Evolutionary conservation across 1,284 basidiomycete genomes (phyloP), one percentile per base, ranked within the genome.

Genomic region (Microbotryum violaceum): DNA sequence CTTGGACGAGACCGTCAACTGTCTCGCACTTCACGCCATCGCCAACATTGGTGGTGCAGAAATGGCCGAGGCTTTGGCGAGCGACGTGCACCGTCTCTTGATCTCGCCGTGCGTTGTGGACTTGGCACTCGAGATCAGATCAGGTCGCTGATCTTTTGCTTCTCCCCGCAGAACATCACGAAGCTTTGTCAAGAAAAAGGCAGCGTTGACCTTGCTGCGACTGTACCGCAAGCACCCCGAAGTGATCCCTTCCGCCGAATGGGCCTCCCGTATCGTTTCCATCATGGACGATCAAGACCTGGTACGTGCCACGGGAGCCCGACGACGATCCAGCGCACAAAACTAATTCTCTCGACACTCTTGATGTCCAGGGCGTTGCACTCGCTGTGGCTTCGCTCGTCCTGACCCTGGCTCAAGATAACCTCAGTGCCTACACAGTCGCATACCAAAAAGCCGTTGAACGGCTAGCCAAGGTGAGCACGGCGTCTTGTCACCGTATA

Each of bases 111-210:
- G 74, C 74, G 88, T 80, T n/a, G 25, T 33, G 20, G 20, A 2
- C 6, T 31, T 31, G 31, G 31, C 31, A 31, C 31, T 10, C 1
- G 8, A 7, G 31, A 31, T 31, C 31, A 31, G 31, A 31, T 10
- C 31, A 31, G 31, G 4, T 18, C 6, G 10, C 54, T 56, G 21
- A 47, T n/a, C 20, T 18, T 18, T 6, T 51, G 7, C 9, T 44
- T 50, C 20, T 53, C 61, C 42, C 10, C 18, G 42, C 73, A 94
- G 92, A 55, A 97, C 94, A 12, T 98, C 96, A 1, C 84, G 87
- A 66, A 88, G 81, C 58, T 97, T 97, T 72, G 96, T 98, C 58
- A 94, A 93, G 80, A 98, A 98, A 79, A 99, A 99, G 77, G 94
- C 96, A 1, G 96, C 96, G 0, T 78, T 98, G 63, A 97, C 96